A percentile compares a stretch with the other conserved stretches of the same genome.
Evolutionary conservation across 75 land plant species (phyloP).

Genomic region (Sequoia sempervirens): DNA sequence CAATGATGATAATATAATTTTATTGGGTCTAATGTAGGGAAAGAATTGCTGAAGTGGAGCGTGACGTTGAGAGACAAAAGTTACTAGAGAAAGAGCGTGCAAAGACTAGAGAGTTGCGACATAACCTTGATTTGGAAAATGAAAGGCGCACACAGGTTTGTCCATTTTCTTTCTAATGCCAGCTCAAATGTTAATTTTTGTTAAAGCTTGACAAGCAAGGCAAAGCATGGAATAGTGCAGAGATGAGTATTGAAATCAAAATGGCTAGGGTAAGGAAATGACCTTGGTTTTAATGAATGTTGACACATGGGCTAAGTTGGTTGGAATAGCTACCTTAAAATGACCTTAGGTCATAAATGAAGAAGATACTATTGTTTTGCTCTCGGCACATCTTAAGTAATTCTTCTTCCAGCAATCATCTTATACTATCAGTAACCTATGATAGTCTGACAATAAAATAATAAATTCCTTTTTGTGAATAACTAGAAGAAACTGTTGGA

Average conservation of each 20-base stretch:
- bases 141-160: slow-evolving; percentile 82
- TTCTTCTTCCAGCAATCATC: background rate
- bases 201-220: background rate
- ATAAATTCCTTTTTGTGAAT: background rate
- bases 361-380: background rate
- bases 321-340: background rate
- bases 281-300: background rate
- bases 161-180: background rate
- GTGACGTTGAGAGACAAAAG: slow-evolving; percentile 78
- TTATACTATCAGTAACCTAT: background rate
- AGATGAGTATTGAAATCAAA: background rate
- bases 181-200: background rate
- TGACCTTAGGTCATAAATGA: background rate
- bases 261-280: background rate
- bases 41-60: slow-evolving; percentile 63
- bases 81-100: slow-evolving; percentile 84
- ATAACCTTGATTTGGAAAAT: slow-evolving; percentile 77
- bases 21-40: slow-evolving; percentile 41
- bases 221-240: background rate
- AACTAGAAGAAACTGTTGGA: background rate
- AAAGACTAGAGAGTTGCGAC: slow-evolving; percentile 82
- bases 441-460: background rate
- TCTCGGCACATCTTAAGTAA: background rate
- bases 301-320: background rate
- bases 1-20: background rate